Percentiles rank a stretch among this genome's conserved stretches.
phyloP scores from a whole-genome alignment of 176 grass and related monocot species.

The Pontederia paniculata region DNA sequence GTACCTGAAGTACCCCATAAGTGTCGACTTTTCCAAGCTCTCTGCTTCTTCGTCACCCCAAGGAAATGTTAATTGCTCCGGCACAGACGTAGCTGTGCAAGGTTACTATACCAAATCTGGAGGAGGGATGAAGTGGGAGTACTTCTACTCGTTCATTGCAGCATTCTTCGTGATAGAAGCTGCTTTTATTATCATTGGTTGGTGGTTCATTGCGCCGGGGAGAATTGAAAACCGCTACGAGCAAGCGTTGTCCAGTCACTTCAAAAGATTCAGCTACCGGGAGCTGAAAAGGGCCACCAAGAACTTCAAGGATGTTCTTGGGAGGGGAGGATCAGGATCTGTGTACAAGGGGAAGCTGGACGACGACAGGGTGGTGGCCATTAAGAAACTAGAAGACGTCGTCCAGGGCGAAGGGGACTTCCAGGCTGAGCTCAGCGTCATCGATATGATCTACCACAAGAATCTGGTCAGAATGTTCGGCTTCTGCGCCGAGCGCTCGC shows the following conservation, averaged over 20 bases:
- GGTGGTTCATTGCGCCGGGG: conserved; percentile 21
- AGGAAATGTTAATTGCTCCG: conserved; percentile 4
- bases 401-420: conserved; percentile 43
- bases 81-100: conserved; percentile 2
- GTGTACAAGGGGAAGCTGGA: conserved; percentile 44
- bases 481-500: conserved; percentile 23
- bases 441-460: conserved; percentile 45
- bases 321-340: conserved; percentile 30
- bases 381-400: conserved; percentile 37
- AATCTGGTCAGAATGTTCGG: conserved; percentile 38
- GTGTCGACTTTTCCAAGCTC: not conserved
- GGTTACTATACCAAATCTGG: not conserved
- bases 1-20: conserved; percentile 35
- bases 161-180: conserved; percentile 37
- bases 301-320: conserved; percentile 32
- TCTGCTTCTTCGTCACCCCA: not conserved
- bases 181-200: conserved; percentile 14
- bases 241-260: conserved; percentile 19
- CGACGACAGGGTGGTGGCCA: conserved; percentile 33
- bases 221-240: conserved; percentile 19
- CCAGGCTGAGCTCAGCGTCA: conserved; percentile 34
- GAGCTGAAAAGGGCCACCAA: conserved; percentile 44
- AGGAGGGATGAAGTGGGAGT: conserved; percentile 21
- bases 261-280: conserved; percentile 40
- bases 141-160: conserved; percentile 38